phyloP scores from a whole-genome alignment of 2,329 filamentous ascomycete species.

The Huntiella decipiens region DNA sequence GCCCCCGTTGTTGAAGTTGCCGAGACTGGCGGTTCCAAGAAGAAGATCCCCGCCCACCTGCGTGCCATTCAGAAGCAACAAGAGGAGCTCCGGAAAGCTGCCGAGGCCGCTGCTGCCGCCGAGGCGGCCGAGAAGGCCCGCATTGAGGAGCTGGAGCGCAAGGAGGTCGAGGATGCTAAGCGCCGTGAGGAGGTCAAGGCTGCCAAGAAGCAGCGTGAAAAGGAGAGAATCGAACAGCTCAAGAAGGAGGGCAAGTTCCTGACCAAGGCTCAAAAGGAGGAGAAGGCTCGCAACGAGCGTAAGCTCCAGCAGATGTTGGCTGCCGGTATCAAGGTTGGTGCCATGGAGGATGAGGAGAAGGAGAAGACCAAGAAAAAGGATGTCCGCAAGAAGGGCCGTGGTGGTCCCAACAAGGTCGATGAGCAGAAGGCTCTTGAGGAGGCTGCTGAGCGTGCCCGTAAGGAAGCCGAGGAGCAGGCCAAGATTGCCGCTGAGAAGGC shows the following conservation, averaged over 20 bases:
- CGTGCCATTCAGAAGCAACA: constrained; percentile 63
- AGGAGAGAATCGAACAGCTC: constrained; percentile 67
- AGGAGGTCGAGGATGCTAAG: constrained; percentile 47
- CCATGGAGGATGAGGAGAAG: constrained; percentile 25
- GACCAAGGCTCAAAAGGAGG: constrained; percentile 70
- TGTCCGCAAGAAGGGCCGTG: constrained; percentile 57
- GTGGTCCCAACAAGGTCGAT: constrained; percentile 26
- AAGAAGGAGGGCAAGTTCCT: constrained; percentile 78
- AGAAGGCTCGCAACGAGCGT: constrained; percentile 58
- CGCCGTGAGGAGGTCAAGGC: constrained; percentile 54
- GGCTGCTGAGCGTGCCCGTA: constrained; percentile 50
- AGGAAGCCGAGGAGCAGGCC: constrained; percentile 47
- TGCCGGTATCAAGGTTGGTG: constrained; percentile 54
- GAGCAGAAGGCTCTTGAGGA: constrained; percentile 64
- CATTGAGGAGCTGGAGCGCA: constrained; percentile 45
- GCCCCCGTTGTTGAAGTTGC: constrained; percentile 23
- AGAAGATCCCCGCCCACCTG: constrained; percentile 68
- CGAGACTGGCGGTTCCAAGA: constrained; percentile 36
- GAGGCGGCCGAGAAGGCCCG: constrained; percentile 45
- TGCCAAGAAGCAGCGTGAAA: constrained; percentile 69
- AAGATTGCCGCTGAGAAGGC: constrained; percentile 45
- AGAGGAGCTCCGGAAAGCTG: constrained; percentile 49
- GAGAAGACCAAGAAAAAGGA: constrained; percentile 61
- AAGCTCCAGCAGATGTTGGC: constrained; percentile 75
- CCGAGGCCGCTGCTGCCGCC: constrained; percentile 41